Evolutionary conservation across 192 early-diverging fungal species (phyloP).

Genomic region (Podila horticola): DNA sequence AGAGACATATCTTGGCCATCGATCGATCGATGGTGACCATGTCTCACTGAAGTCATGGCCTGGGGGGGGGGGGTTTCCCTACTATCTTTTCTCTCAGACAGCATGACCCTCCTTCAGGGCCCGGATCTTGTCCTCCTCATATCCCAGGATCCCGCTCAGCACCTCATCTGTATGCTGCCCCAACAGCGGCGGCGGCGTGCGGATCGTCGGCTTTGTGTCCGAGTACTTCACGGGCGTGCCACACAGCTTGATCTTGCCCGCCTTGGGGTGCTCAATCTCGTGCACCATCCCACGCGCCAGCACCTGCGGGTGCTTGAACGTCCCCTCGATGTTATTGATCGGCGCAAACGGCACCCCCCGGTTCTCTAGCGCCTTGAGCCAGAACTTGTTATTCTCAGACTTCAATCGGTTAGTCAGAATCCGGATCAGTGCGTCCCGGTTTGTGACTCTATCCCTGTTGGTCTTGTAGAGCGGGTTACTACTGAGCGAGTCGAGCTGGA

Average conservation of each 20-base stretch:
- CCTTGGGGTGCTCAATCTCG: constrained; percentile 82
- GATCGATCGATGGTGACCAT: no score
- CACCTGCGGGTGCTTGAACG: constrained; percentile 72
- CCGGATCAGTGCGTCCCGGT: constrained; percentile 71
- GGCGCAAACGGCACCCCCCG: constrained; percentile 85
- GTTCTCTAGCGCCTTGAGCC: constrained; percentile 71
- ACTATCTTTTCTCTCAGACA: constrained; percentile 20
- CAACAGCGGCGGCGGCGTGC: constrained; percentile 84
- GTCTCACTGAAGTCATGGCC: no score
- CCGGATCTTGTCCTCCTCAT: constrained; percentile 66
- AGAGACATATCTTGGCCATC: no score
- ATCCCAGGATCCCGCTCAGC: constrained; percentile 70
- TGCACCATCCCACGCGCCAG: constrained; percentile 76
- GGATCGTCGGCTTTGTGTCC: constrained; percentile 66
- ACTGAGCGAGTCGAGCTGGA: constrained; percentile 62
- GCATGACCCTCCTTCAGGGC: constrained; percentile 45
- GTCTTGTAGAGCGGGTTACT: constrained; percentile 65
- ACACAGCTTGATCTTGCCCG: constrained; percentile 79
- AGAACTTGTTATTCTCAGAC: constrained; percentile 63
- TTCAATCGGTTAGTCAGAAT: constrained; percentile 64
- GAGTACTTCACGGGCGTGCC: constrained; percentile 81
- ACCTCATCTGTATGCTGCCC: constrained; percentile 91
- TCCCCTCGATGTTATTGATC: constrained; percentile 48
- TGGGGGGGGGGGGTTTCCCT: no score
- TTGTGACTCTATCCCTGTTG: constrained; percentile 77